These are phyloP conservation scores for Hemileia vastatrix DNA, from an alignment of 1,284 basidiomycete species.

Conservation along the genomic window DNA sequence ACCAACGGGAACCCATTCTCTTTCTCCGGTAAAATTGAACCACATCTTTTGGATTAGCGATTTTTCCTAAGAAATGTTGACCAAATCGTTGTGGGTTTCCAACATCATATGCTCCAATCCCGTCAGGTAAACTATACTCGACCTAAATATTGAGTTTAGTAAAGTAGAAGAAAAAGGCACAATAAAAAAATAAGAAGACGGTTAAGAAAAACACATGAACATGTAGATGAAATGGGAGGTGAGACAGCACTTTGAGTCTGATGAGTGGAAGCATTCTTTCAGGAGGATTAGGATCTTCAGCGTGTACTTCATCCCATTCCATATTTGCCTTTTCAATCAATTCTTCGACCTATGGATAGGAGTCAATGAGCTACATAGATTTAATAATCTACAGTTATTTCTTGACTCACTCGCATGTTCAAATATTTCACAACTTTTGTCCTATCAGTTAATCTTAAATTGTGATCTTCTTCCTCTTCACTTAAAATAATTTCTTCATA, in stretches of 20 bases:
- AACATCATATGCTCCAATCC: slow-evolving; percentile 66
- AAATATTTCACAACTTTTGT: slow-evolving; percentile 71
- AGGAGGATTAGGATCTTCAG: slow-evolving; percentile 48
- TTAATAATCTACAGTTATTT: no score
- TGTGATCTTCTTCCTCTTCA: slow-evolving; percentile 57
- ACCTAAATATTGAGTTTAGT: slow-evolving; percentile 51
- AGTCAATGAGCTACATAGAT: no score
- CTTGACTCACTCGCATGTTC: slow-evolving; percentile 55
- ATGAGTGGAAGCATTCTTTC: slow-evolving; percentile 74
- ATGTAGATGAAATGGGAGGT: slow-evolving; percentile 7
- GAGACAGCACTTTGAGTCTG: slow-evolving; percentile 59
- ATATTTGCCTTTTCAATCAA: slow-evolving; percentile 66
- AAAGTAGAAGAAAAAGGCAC: no score
- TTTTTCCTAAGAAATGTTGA: slow-evolving; percentile 78
- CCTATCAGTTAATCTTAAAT: slow-evolving; percentile 65
- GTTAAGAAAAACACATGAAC: no score
- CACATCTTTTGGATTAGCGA: slow-evolving; percentile 90
- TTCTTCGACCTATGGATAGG: slow-evolving; percentile 63
- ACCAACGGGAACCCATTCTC: slow-evolving; percentile 48
- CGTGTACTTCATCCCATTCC: slow-evolving; percentile 69
- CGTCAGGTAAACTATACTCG: slow-evolving; percentile 55
- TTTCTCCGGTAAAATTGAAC: slow-evolving; percentile 80
- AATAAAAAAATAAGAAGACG: no score
- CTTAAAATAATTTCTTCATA: slow-evolving; percentile 68
- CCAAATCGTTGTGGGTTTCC: slow-evolving; percentile 94